Evolutionary conservation across 129 eudicot species (phyloP).

Genomic region (carrot (Daucus carota)): DH1_v3.0 NC_030382.2:55550001-55550500

Average conservation of each 20-base stretch:
- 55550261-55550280: conserved; percentile 93
- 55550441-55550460: neutral
- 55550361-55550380: conserved; percentile 1
- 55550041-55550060: neutral
- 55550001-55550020: neutral
- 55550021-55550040: neutral
- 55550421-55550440: neutral
- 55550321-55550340: conserved; percentile 93
- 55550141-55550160: neutral
- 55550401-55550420: neutral
- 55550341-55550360: conserved; percentile 42
- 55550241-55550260: conserved; percentile 81
- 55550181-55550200: neutral
- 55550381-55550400: neutral
- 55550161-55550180: neutral
- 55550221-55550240: conserved; percentile 54
- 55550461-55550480: neutral
- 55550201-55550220: neutral
- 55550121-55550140: neutral
- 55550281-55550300: conserved; percentile 84
- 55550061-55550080: neutral
- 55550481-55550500: neutral
- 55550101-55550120: neutral
- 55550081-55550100: neutral
- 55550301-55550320: conserved; percentile 88